Percentiles rank a stretch among this genome's conserved stretches.
Evolutionary conservation across 2,329 filamentous ascomycete species (phyloP).

Genomic region (Xylariaceae sp.): DNA sequence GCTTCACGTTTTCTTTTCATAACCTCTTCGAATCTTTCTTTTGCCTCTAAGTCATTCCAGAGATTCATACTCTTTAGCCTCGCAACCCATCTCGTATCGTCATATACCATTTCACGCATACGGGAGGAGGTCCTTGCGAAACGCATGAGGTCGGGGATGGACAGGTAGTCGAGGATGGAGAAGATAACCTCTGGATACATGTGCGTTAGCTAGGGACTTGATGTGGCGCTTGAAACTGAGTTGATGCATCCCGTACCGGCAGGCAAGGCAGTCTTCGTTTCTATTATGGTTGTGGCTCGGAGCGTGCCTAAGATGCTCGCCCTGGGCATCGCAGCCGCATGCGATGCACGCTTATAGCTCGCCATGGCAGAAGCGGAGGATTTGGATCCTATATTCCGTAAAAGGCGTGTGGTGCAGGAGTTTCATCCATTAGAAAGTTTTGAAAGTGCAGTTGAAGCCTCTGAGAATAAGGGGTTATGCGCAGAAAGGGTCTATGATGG

Average conservation of each 20-base stretch:
- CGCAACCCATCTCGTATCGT: slow-evolving; percentile 92
- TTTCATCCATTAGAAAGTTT: slow-evolving; percentile 8
- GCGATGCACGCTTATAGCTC: slow-evolving; percentile 37
- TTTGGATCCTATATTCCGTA: slow-evolving; percentile 4
- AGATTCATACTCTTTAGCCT: slow-evolving; percentile 79
- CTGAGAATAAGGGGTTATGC: neutral
- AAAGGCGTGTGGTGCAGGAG: neutral
- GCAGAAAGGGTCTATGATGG: neutral
- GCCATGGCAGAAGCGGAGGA: slow-evolving; percentile 26
- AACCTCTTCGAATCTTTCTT: slow-evolving; percentile 71
- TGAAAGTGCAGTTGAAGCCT: neutral
- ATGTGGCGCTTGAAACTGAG: neutral
- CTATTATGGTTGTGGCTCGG: slow-evolving; percentile 73
- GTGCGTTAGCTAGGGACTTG: slow-evolving; percentile 6
- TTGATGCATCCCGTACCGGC: slow-evolving; percentile 54
- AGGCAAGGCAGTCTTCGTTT: slow-evolving; percentile 71
- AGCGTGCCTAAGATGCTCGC: slow-evolving; percentile 67
- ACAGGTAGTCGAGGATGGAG: slow-evolving; percentile 82
- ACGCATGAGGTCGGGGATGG: slow-evolving; percentile 75
- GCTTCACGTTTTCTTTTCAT: slow-evolving; percentile 58
- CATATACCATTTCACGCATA: slow-evolving; percentile 97
- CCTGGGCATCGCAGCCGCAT: slow-evolving; percentile 34
- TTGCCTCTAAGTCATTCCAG: slow-evolving; percentile 86
- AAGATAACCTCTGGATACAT: slow-evolving; percentile 69
- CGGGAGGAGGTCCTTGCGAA: slow-evolving; percentile 80